phyloP scores from a whole-genome alignment of 768 basidiomycete genomes.

The Tylopilus rubrobrunneus region DNA sequence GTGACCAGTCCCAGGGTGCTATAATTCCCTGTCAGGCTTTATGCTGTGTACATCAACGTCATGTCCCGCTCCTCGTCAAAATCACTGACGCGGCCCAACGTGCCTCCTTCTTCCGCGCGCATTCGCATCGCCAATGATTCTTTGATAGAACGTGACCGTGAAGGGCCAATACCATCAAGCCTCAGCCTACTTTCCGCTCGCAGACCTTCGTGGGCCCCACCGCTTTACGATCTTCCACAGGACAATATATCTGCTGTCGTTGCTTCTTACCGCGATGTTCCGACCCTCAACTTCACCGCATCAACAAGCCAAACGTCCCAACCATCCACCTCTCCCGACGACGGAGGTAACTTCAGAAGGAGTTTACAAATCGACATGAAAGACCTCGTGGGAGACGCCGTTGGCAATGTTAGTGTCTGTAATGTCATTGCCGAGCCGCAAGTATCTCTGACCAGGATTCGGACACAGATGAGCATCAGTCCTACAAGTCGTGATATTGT shows the following conservation, averaged over 20 bases:
- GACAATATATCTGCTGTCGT: slow-evolving; percentile 17
- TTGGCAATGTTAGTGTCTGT: slow-evolving; percentile 63
- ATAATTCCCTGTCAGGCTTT: too few relatives aligned
- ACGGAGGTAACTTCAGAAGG: slow-evolving; percentile 54
- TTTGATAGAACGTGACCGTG: slow-evolving; percentile 18
- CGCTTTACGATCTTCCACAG: slow-evolving; percentile 25
- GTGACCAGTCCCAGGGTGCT: neutral
- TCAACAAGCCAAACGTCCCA: slow-evolving; percentile 12
- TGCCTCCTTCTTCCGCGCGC: slow-evolving; percentile 14
- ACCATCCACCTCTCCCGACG: slow-evolving; percentile 40
- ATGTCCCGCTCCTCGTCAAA: slow-evolving; percentile 28
- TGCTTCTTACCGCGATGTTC: slow-evolving; percentile 31
- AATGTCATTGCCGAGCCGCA: neutral
- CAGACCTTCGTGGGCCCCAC: slow-evolving; percentile 32
- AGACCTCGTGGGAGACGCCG: slow-evolving; percentile 72
- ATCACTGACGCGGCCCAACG: slow-evolving; percentile 11
- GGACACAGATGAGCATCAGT: slow-evolving; percentile 79
- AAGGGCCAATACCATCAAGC: slow-evolving; percentile 25
- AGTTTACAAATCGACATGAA: slow-evolving; percentile 79
- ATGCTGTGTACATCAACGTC: neutral
- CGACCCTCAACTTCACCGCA: slow-evolving; percentile 16
- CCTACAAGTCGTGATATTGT: slow-evolving; percentile 86
- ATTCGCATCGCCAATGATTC: slow-evolving; percentile 19
- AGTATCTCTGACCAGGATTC: slow-evolving; percentile 1
- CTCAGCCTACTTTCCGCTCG: slow-evolving; percentile 31